Base-by-base conservation (phyloP, 2,329 filamentous ascomycete genomes). In the Ilyonectria sp. region DNA sequence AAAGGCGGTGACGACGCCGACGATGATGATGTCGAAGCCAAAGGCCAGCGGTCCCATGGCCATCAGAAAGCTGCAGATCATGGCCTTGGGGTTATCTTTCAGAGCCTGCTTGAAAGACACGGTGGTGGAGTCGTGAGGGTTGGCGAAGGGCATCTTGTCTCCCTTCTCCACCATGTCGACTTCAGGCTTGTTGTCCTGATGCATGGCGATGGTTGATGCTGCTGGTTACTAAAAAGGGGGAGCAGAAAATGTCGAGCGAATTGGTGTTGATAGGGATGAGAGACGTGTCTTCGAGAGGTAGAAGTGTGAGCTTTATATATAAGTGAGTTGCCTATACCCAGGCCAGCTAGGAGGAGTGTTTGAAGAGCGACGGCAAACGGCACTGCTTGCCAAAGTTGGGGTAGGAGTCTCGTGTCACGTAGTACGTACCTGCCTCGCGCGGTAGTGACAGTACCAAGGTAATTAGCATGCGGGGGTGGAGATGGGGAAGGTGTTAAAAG, bases 21-120 rank as follows among this genome's bases (percentile, higher is more conserved):
- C 26, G 26, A 53, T 53, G 29, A 53, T 53, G 26, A 53, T 53
- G n/a, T 53, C 50, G 21, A 53, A 53, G n/a, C 50, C 50, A 53
- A 53, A 53, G 26, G 50, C 50, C 29, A 53, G 26, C 1, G 50
- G 50, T 19, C 50, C 50, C n/a, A 31, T 35, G 5, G 50, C 50
- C 50, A 53, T 53, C 2, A 53, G 29, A 31, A 35, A 19, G 50
- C 50, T 53, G 31, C 31, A 53, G 50, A 53, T 13, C 15, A 53
- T 15, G 13, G 50, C 31, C 50, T 53, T 53, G 13, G 26, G n/a
- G 26, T 53, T 53, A 11, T 53, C 50, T 19, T 53, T 53, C 26
- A 53, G 26, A 8, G 50, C 26, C 26, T 53, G 26, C 26, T 53
- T 53, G 50, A 53, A 53, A 31, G 50, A 53, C 23, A 53, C 8